These are phyloP conservation scores for Phialocephala sp. DNA, from an alignment of 2,329 filamentous ascomycete genomes.

Conservation along the genomic window DNA sequence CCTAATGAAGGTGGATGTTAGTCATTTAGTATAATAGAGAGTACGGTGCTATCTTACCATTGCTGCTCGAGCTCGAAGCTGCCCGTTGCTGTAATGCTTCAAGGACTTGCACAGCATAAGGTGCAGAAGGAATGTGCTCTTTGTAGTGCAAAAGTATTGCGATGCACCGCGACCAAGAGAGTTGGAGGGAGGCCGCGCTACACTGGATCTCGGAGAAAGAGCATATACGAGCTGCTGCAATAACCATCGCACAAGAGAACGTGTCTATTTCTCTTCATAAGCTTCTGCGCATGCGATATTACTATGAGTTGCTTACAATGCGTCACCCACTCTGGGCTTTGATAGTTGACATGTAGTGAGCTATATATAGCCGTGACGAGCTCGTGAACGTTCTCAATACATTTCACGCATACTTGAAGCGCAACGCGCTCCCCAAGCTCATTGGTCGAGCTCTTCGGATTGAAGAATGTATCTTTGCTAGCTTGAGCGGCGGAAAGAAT, in stretches of 20 bases:
- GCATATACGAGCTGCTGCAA: neutral
- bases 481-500: conserved; percentile 14
- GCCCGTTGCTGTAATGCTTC: neutral
- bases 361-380: neutral
- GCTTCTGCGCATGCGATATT: neutral
- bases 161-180: neutral
- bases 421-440: neutral
- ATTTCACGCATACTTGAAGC: neutral
- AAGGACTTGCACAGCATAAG: neutral
- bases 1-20: neutral
- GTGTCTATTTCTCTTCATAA: neutral
- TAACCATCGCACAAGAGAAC: neutral
- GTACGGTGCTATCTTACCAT: neutral
- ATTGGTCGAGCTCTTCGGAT: neutral
- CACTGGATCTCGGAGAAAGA: neutral
- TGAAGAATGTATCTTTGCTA: neutral
- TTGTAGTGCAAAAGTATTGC: neutral
- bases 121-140: neutral
- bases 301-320: neutral
- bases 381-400: neutral
- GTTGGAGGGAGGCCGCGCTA: neutral
- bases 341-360: neutral
- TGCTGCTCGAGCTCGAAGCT: neutral
- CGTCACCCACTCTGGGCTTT: neutral
- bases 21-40: neutral